phyloP scores from a whole-genome alignment of 2,329 filamentous ascomycete species.

The Drechslerella dactyloides region DNA sequence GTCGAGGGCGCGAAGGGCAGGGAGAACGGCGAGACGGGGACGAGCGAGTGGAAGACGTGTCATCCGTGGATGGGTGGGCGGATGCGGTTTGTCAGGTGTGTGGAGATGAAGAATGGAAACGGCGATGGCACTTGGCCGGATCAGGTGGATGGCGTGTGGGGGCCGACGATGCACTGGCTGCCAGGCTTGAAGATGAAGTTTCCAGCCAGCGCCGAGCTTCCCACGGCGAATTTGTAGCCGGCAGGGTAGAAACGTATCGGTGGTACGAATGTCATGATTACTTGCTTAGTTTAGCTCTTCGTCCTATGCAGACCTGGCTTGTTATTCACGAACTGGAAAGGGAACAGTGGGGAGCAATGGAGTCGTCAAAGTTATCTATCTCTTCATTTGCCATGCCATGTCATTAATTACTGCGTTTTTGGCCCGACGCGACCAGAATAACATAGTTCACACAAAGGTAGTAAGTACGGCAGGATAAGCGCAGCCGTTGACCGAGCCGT shows the following conservation, averaged over 20 bases:
- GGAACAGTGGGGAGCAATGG: background rate
- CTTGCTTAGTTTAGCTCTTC: background rate
- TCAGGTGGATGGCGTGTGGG: slow-evolving; percentile 41
- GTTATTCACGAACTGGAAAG: background rate
- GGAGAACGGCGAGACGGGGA: slow-evolving; percentile 37
- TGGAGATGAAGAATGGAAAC: slow-evolving; percentile 48
- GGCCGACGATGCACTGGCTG: slow-evolving; percentile 31
- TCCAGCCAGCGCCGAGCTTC: slow-evolving; percentile 19
- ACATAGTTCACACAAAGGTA: too few relatives aligned
- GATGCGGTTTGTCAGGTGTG: slow-evolving; percentile 34
- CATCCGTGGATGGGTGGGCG: slow-evolving; percentile 35
- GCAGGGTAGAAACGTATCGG: background rate
- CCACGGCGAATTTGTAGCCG: slow-evolving; percentile 17
- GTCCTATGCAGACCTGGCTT: background rate
- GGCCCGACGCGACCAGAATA: background rate
- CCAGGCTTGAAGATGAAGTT: slow-evolving; percentile 37
- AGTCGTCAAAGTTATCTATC: slow-evolving; percentile 27
- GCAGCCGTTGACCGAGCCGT: too few relatives aligned
- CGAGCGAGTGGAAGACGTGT: slow-evolving; percentile 23
- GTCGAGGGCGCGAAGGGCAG: slow-evolving; percentile 31
- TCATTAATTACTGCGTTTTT: slow-evolving; percentile 51
- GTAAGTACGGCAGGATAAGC: too few relatives aligned
- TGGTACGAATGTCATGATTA: background rate
- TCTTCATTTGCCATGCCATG: slow-evolving; percentile 45
- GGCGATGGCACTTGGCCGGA: slow-evolving; percentile 48